Base-by-base conservation (phyloP, 768 basidiomycete species). In the Ramaria rubella region DNA sequence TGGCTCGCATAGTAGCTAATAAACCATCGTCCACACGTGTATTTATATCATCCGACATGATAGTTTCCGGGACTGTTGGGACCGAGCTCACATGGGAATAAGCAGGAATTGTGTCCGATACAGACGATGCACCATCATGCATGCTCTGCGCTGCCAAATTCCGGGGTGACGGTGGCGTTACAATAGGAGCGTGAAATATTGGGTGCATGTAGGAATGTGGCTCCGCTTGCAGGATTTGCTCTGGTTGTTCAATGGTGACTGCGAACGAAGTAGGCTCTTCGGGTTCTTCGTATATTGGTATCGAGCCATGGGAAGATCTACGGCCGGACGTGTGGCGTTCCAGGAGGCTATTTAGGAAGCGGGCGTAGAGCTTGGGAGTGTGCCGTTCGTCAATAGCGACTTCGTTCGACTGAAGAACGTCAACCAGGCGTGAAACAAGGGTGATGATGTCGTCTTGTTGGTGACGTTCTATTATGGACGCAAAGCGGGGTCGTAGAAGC, bases 291-390 rank as follows among this genome's bases (percentile, higher is more conserved):
- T 43, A 56, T 3, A 42, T 29, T 9, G 44, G 55, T 4, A n/a
- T 19, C 6, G 55, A 56, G 44, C 55, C 48, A 14, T 45, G 26
- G 19, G 55, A 19, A 14, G 55, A 56, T 24, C 30, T 24, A 21
- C 26, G 55, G 23, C 55, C 36, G 7, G 55, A 56, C 5, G 29
- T 33, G 27, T 59, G 58, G 12, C 45, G 43, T 7, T 54, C 76
- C 61, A 43, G 40, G 30, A 46, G 17, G 34, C 62, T 55, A 19
- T 58, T 49, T 27, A 65, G 51, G 58, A 65, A 65, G 12, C 61
- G 63, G 6, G 64, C 60, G 49, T 65, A 65, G 15, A 64, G 58
- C 54, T 62, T 64, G 26, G 63, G 63, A 17, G 64, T 62, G 51
- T 65, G 64, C 14, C 56, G 52, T 15, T 62, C 62, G 42, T 65